Evolutionary conservation across 495 filamentous ascomycete genomes (phyloP).

Genomic region (Trichoderma reesei): DNA sequence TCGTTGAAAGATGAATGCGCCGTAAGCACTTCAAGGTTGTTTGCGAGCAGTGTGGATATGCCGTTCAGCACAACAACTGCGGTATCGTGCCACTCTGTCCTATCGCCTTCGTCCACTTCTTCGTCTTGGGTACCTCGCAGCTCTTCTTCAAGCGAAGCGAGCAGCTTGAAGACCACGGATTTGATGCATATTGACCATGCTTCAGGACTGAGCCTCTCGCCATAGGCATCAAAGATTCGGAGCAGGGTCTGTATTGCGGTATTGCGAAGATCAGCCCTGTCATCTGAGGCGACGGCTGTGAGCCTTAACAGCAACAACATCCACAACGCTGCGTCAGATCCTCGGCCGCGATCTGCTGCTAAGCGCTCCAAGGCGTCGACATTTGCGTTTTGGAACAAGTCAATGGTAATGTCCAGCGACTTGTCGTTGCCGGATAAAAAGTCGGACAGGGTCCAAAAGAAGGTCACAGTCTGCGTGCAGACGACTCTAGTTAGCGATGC

Average conservation of each 20-base stretch:
- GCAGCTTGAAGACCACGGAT: constrained; percentile 66
- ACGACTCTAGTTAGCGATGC: constrained; percentile 17
- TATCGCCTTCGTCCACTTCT: constrained; percentile 27
- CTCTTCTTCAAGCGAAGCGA: constrained; percentile 46
- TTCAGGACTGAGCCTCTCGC: constrained; percentile 63
- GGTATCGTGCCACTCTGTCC: constrained; percentile 63
- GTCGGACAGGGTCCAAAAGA: constrained; percentile 66
- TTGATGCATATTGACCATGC: constrained; percentile 80
- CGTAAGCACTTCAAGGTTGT: constrained; percentile 53
- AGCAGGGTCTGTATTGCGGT: constrained; percentile 85
- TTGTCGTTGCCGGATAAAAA: constrained; percentile 51
- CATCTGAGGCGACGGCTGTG: constrained; percentile 64
- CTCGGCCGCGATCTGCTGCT: constrained; percentile 38
- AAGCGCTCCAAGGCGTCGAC: constrained; percentile 40
- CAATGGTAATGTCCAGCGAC: constrained; percentile 36
- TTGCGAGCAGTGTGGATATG: constrained; percentile 54
- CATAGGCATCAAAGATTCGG: constrained; percentile 85
- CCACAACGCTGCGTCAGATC: constrained; percentile 63
- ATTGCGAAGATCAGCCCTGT: constrained; percentile 77
- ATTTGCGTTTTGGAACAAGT: constrained; percentile 39
- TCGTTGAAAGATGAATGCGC: constrained; percentile 46
- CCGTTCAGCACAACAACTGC: constrained; percentile 64
- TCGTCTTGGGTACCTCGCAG: constrained; percentile 22
- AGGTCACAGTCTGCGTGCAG: neutral
- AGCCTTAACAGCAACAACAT: constrained; percentile 72